Evolutionary conservation across 1,284 basidiomycete genomes (phyloP), one percentile per base, ranked within the genome.

Genomic region (Marasmius sp.): DNA sequence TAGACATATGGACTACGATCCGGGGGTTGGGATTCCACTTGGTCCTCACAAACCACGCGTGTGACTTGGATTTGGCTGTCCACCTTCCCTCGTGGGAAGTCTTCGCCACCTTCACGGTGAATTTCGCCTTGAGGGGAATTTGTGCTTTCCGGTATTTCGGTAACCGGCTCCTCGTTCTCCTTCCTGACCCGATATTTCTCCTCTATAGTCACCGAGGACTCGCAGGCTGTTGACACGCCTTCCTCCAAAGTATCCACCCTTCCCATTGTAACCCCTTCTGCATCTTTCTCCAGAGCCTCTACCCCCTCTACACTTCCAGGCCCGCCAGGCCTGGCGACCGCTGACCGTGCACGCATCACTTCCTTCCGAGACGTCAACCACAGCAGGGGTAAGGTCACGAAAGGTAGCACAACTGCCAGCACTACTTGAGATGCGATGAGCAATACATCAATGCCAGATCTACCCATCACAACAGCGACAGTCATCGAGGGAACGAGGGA

Each of bases 351-450:
- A 27, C 79, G 79, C 93, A 95, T 95, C 64, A 93, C 79, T 14
- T 79, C 73, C 64, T 84, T 84, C 4, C 82, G 86, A 1, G 88
- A 86, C 16, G 92, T 93, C 66, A 93, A 81, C 68, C 81, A 93
- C 41, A 96, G 77, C 56, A 95, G 82, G 0, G 94, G 94, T 67
- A 93, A 82, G 20, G 89, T 84, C 72, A 95, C 85, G 73, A 95
- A 97, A 0, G 96, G 96, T 16, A 98, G 84, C 4, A 95, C 87
- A 69, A 98, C 86, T 48, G 90, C 91, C 22, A 98, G 83, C 10
- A 90, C 84, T 56, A 97, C 95, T 76, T 98, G 97, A 10, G 89
- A 94, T 0, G 85, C 89, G 52, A 98, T 91, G 16, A 98, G 85
- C 60, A 98, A 84, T 0, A 84, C 77, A 72, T 93, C 88, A 63